Conservation (phyloP, 192 early-diverging fungal genomes). For the Funneliformis mosseae region DNA sequence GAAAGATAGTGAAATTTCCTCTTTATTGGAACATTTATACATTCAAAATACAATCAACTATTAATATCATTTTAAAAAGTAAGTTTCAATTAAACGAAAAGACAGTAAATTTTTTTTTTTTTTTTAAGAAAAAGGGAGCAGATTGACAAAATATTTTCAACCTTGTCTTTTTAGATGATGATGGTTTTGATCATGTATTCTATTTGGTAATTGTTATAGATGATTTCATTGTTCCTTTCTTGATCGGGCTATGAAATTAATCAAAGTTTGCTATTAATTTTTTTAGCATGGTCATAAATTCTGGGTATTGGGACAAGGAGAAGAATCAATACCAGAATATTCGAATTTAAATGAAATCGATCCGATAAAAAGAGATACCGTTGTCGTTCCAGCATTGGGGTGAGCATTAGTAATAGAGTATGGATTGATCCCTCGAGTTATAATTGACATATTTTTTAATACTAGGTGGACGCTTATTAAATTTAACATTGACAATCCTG, state of each 20-base stretch:
- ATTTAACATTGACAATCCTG: background rate
- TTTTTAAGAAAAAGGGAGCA: background rate
- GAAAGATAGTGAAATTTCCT: background rate
- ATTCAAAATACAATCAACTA: background rate
- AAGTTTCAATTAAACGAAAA: background rate
- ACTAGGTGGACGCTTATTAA: background rate
- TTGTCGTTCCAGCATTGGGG: constrained; percentile 34
- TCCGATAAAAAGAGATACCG: constrained; percentile 42
- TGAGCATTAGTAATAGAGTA: background rate
- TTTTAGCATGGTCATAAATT: constrained; percentile 50
- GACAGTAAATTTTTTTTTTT: background rate
- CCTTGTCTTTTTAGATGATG: constrained; percentile 35
- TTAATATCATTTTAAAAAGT: background rate
- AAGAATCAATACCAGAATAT: constrained; percentile 40
- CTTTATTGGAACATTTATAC: background rate
- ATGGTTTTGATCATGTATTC: constrained; percentile 18
- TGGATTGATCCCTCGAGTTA: background rate
- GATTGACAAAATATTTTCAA: background rate
- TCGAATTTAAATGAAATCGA: constrained; percentile 32
- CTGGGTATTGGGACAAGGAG: constrained; percentile 45
- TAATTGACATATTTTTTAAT: background rate
- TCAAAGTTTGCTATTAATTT: constrained; percentile 36
- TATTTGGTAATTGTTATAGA: constrained; percentile 34
- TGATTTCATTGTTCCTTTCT: background rate
- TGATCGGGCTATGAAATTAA: constrained; percentile 13